Evolutionary conservation across 2,329 filamentous ascomycete genomes (phyloP).

Genomic region (Sarocladium oryzae): DNA sequence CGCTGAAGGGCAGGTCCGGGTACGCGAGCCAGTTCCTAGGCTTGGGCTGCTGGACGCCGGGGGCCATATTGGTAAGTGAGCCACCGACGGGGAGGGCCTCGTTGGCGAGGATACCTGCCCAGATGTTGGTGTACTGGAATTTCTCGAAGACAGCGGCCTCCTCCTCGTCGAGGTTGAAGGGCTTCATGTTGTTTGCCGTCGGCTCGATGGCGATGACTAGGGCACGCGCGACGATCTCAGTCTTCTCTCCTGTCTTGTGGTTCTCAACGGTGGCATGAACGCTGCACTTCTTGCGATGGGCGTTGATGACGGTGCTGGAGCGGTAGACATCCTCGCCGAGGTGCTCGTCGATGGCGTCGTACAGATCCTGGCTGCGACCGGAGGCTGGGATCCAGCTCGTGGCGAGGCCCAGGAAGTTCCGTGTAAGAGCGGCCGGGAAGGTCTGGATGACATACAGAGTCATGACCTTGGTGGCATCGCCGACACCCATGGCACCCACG

Average conservation of each 20-base stretch:
- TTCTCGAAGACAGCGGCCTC: slow-evolving; percentile 27
- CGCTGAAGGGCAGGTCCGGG: slow-evolving; percentile 16
- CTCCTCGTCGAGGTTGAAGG: slow-evolving; percentile 23
- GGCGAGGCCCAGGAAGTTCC: slow-evolving; percentile 23
- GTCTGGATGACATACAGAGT: slow-evolving; percentile 40
- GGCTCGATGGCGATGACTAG: slow-evolving; percentile 32
- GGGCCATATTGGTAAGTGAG: slow-evolving; percentile 18
- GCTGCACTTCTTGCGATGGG: slow-evolving; percentile 20
- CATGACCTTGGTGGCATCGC: slow-evolving; percentile 34
- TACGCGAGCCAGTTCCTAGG: slow-evolving; percentile 16
- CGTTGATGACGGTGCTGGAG: slow-evolving; percentile 25
- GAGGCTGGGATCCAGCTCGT: slow-evolving; percentile 26
- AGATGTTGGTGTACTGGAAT: slow-evolving; percentile 27
- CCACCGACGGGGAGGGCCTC: slow-evolving; percentile 17
- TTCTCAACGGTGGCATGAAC: slow-evolving; percentile 21
- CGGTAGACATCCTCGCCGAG: slow-evolving; percentile 31
- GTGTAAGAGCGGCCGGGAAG: slow-evolving; percentile 28
- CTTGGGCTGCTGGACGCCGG: slow-evolving; percentile 14
- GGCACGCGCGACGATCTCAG: slow-evolving; percentile 25
- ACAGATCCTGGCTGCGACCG: slow-evolving; percentile 32
- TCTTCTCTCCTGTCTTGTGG: slow-evolving; percentile 15
- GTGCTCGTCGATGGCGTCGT: slow-evolving; percentile 27
- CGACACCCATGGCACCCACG: slow-evolving; percentile 36
- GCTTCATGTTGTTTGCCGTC: slow-evolving; percentile 21
- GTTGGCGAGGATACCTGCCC: slow-evolving; percentile 24